Percentiles rank a stretch among this genome's conserved stretches.
These are phyloP conservation scores for Isatis lusitanica DNA, from an alignment of 441 rosid genomes.

Conservation along the genomic window DNA sequence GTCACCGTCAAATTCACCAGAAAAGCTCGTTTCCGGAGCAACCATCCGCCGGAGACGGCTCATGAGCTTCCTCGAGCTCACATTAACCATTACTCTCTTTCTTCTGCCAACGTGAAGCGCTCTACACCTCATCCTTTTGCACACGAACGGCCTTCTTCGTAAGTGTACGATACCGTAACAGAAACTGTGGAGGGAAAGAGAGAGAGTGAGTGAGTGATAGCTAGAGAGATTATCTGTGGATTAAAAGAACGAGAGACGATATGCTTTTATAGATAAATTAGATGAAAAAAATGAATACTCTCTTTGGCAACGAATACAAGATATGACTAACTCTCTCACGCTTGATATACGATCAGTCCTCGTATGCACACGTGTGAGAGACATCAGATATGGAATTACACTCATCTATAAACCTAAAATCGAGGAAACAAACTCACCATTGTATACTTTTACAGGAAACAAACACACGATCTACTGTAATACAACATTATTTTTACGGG, in stretches of 20 bases:
- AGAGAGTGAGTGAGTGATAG: background rate
- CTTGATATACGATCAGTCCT: slow-evolving; percentile 16
- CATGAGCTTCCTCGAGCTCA: slow-evolving; percentile 39
- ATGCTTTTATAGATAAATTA: slow-evolving; percentile 31
- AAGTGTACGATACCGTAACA: background rate
- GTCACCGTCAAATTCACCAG: slow-evolving; percentile 33
- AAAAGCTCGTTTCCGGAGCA: slow-evolving; percentile 24
- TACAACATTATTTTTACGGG: background rate
- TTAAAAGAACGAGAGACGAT: slow-evolving; percentile 16
- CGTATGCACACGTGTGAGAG: slow-evolving; percentile 31
- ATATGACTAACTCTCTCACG: slow-evolving; percentile 28
- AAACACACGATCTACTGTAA: background rate
- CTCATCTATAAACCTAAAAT: background rate
- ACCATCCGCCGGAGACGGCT: slow-evolving; percentile 39
- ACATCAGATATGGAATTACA: background rate
- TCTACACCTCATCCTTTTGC: slow-evolving; percentile 33
- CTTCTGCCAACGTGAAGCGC: slow-evolving; percentile 32
- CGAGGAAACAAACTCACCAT: background rate
- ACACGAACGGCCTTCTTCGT: slow-evolving; percentile 21
- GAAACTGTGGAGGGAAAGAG: background rate
- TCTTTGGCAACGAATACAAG: background rate
- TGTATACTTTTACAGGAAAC: background rate
- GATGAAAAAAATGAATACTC: background rate
- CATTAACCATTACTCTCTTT: slow-evolving; percentile 32
- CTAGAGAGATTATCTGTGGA: slow-evolving; percentile 18